These are phyloP conservation scores for Calocybe indica DNA, from an alignment of 768 basidiomycete genomes.

Conservation along the genomic window DNA sequence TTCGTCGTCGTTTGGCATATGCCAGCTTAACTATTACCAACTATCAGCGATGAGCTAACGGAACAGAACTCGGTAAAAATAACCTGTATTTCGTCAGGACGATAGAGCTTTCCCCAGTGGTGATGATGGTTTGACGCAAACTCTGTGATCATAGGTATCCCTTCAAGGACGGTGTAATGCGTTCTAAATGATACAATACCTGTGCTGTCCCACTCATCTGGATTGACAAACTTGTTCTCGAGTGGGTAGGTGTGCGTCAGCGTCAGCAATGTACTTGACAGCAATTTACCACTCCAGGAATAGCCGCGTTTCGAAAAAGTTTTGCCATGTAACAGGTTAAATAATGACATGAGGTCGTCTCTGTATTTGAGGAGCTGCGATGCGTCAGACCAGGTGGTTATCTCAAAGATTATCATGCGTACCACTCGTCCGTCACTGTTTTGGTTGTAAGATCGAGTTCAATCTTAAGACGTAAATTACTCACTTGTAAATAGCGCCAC, in stretches of 20 bases:
- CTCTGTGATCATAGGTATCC: conserved; percentile 31
- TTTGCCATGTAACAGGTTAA: conserved; percentile 62
- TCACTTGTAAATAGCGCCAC: conserved; percentile 78
- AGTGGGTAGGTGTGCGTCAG: conserved; percentile 76
- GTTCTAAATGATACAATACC: conserved; percentile 31
- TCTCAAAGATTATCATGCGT: conserved; percentile 13
- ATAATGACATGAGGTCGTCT: conserved; percentile 51
- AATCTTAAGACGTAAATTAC: conserved; percentile 16
- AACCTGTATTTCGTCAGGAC: conserved; percentile 64
- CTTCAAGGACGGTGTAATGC: background rate
- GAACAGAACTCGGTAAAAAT: background rate
- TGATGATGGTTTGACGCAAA: conserved; percentile 65
- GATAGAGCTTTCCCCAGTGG: conserved; percentile 78
- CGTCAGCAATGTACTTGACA: conserved; percentile 67
- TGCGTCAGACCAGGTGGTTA: conserved; percentile 3
- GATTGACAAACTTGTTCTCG: conserved; percentile 79
- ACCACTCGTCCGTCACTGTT: conserved; percentile 58
- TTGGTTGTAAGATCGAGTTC: background rate
- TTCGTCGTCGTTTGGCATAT: conserved; percentile 65
- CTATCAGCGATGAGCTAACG: background rate
- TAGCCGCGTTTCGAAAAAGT: conserved; percentile 78
- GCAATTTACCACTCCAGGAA: conserved; percentile 72
- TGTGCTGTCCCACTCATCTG: conserved; percentile 66
- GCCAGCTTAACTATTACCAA: conserved; percentile 62
- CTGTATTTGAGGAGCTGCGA: conserved; percentile 60